Conservation (phyloP, 805 yeast genomes). For the Myxozyma neotropica region DNA sequence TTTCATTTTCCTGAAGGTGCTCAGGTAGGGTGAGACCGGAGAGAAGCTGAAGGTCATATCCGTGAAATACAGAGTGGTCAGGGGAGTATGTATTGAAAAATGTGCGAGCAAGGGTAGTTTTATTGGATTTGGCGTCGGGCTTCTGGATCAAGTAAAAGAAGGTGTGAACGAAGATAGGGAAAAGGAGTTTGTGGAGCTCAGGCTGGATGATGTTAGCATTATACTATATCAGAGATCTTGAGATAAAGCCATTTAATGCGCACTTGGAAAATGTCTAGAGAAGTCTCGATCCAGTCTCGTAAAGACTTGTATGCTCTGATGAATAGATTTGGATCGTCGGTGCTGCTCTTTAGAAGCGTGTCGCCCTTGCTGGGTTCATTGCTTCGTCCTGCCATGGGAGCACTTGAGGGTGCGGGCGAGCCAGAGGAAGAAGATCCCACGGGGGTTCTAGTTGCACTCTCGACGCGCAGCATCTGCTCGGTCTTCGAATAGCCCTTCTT, state of each 20-base stretch:
- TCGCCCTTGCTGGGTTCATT: slow-evolving; percentile 36
- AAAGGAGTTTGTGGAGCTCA: slow-evolving; percentile 78
- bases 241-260: too few species aligned
- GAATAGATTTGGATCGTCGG: slow-evolving; percentile 67
- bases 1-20: slow-evolving; percentile 78
- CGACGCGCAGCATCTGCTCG: slow-evolving; percentile 90
- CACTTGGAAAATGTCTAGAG: slow-evolving; percentile 77
- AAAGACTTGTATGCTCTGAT: slow-evolving; percentile 78
- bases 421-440: slow-evolving; percentile 19
- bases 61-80: slow-evolving; percentile 77
- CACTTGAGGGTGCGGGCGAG: slow-evolving; percentile 17
- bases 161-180: slow-evolving; percentile 91
- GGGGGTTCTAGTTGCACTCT: slow-evolving; percentile 47
- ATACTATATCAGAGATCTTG: too few species aligned
- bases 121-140: slow-evolving; percentile 47
- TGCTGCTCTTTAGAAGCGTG: slow-evolving; percentile 37
- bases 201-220: slow-evolving; percentile 48
- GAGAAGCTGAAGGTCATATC: slow-evolving; percentile 70
- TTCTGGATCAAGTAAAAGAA: slow-evolving; percentile 77
- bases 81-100: slow-evolving; percentile 74
- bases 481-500: slow-evolving; percentile 94
- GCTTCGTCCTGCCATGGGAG: slow-evolving; percentile 26
- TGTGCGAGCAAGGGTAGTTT: slow-evolving; percentile 53
- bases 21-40: slow-evolving; percentile 76
- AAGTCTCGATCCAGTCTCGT: slow-evolving; percentile 85